Percentiles rank a stretch among this genome's conserved stretches.
phyloP scores from a whole-genome alignment of 2,329 filamentous ascomycete species.

The Penicillium sp. region DNA sequence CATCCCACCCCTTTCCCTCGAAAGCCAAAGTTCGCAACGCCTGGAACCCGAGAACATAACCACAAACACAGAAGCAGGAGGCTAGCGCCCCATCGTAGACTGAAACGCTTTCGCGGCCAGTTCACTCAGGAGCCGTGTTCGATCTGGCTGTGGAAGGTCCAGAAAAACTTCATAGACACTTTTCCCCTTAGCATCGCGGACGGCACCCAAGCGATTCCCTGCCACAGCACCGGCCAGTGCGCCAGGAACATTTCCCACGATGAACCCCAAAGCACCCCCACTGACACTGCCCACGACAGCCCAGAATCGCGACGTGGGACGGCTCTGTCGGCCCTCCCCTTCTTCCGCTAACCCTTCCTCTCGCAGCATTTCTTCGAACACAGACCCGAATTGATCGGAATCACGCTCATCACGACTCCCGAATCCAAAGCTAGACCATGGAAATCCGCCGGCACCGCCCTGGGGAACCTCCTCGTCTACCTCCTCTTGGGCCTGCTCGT shows the following conservation, averaged over 20 bases:
- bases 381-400: conserved; percentile 79
- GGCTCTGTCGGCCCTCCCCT: conserved; percentile 43
- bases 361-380: conserved; percentile 86
- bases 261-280: conserved; percentile 89
- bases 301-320: conserved; percentile 76
- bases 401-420: conserved; percentile 43
- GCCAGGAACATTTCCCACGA: conserved; percentile 87
- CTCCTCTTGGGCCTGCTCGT: conserved; percentile 46
- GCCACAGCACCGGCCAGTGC: conserved; percentile 86
- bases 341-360: conserved; percentile 79
- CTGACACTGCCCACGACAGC: conserved; percentile 77
- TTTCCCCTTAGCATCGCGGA: conserved; percentile 88
- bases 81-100: conserved; percentile 35
- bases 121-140: conserved; percentile 75
- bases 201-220: conserved; percentile 84
- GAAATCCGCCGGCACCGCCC: conserved; percentile 56
- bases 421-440: conserved; percentile 72
- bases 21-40: conserved; percentile 7
- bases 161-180: conserved; percentile 89
- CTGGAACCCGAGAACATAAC: conserved; percentile 1
- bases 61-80: background rate
- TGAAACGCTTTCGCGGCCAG: conserved; percentile 79
- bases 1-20: too few relatives aligned
- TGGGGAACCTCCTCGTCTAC: conserved; percentile 51
- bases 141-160: conserved; percentile 79